Percentiles rank a stretch among this genome's conserved stretches.
These are phyloP conservation scores for Tricholoma matsutake DNA, from an alignment of 768 basidiomycete species.

Conservation along the genomic window DNA sequence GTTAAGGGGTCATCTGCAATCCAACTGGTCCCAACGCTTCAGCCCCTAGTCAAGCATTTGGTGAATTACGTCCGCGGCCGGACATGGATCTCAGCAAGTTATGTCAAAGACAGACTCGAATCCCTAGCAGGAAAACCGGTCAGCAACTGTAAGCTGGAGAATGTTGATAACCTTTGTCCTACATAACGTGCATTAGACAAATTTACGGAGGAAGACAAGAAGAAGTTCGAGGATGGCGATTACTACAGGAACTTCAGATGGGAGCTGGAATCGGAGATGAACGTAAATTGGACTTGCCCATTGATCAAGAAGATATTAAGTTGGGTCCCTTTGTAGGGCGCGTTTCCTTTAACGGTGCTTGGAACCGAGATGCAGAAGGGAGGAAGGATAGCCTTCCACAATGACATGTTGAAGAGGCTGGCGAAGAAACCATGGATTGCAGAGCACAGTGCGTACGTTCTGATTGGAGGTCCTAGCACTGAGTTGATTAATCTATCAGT, in stretches of 20 bases:
- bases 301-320: background rate
- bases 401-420: slow-evolving; percentile 47
- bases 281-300: slow-evolving; percentile 31
- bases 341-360: slow-evolving; percentile 39
- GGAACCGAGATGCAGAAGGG: slow-evolving; percentile 36
- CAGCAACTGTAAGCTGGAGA: slow-evolving; percentile 39
- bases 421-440: slow-evolving; percentile 60
- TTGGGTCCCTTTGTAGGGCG: slow-evolving; percentile 19
- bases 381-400: slow-evolving; percentile 35
- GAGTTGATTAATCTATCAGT: slow-evolving; percentile 30
- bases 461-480: background rate
- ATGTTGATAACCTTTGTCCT: background rate
- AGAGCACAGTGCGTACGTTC: slow-evolving; percentile 40
- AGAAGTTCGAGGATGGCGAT: slow-evolving; percentile 43
- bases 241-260: slow-evolving; percentile 49
- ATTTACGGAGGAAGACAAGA: slow-evolving; percentile 51
- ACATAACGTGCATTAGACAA: slow-evolving; percentile 28
- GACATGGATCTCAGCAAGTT: slow-evolving; percentile 53
- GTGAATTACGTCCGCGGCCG: slow-evolving; percentile 56
- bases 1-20: slow-evolving; percentile 58
- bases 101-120: slow-evolving; percentile 37
- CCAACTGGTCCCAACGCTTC: slow-evolving; percentile 57
- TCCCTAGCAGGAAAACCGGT: slow-evolving; percentile 36
- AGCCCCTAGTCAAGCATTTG: slow-evolving; percentile 47
- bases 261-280: slow-evolving; percentile 46